phyloP scores from a whole-genome alignment of 805 yeast species.

The Ogataea wickerhamii region DNA sequence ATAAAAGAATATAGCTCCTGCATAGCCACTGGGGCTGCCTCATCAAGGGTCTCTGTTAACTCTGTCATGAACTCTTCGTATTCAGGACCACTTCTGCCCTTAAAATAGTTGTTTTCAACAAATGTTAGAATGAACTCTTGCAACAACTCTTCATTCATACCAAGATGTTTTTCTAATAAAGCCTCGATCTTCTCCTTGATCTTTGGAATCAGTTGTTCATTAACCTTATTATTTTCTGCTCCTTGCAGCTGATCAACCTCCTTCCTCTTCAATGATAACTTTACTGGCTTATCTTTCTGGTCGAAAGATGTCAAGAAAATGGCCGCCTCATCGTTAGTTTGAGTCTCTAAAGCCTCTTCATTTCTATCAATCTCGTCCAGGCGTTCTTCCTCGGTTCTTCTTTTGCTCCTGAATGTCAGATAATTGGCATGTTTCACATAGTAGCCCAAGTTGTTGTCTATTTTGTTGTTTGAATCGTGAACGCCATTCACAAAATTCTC shows the following conservation, averaged over 20 bases:
- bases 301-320: constrained; percentile 19
- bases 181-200: constrained; percentile 38
- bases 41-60: constrained; percentile 46
- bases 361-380: constrained; percentile 39
- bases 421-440: constrained; percentile 43
- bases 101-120: constrained; percentile 34
- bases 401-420: constrained; percentile 35
- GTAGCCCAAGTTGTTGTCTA: constrained; percentile 34
- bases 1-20: constrained; percentile 15
- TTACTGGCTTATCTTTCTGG: constrained; percentile 17
- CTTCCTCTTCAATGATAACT: constrained; percentile 22
- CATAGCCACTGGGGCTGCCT: constrained; percentile 35
- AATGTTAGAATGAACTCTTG: constrained; percentile 40
- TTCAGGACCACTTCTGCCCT: constrained; percentile 23
- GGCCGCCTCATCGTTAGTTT: constrained; percentile 10
- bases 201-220: constrained; percentile 12
- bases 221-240: not conserved
- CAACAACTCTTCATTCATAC: constrained; percentile 50
- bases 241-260: not conserved
- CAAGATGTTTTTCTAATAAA: constrained; percentile 50
- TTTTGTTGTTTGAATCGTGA: constrained; percentile 26
- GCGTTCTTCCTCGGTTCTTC: constrained; percentile 40
- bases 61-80: constrained; percentile 40
- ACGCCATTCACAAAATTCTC: constrained; percentile 28
- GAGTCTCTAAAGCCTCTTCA: constrained; percentile 30